These are phyloP conservation scores for Elsinoe arachidis DNA, from an alignment of 2,329 filamentous ascomycete genomes.

Conservation along the genomic window DNA sequence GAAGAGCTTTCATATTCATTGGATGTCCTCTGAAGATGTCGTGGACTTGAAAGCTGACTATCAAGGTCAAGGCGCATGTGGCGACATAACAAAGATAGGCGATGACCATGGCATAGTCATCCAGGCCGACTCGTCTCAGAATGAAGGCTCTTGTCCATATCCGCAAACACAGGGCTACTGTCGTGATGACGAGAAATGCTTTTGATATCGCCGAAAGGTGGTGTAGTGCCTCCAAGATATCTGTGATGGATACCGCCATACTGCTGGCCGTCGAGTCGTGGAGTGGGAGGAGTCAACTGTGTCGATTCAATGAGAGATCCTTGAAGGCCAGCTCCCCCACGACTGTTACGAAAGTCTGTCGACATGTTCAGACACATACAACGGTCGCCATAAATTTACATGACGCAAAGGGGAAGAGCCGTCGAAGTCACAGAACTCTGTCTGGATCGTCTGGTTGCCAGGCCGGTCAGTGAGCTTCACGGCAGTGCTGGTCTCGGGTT, in stretches of 20 bases:
- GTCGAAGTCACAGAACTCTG: too few relatives aligned
- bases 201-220: background rate
- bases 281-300: background rate
- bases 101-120: slow-evolving; percentile 4
- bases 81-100: slow-evolving; percentile 2
- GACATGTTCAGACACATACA: too few relatives aligned
- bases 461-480: too few relatives aligned
- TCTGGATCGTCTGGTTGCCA: too few relatives aligned
- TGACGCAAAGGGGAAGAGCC: too few relatives aligned
- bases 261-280: background rate
- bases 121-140: background rate
- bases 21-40: background rate
- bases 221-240: background rate
- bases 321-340: background rate
- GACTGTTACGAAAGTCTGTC: too few relatives aligned
- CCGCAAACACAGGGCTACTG: background rate
- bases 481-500: too few relatives aligned
- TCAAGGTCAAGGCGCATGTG: background rate
- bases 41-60: background rate
- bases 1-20: background rate
- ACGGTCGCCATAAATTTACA: too few relatives aligned
- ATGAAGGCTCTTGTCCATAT: slow-evolving; percentile 1
- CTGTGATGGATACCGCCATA: background rate
- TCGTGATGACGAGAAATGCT: slow-evolving; percentile 1
- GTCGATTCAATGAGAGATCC: background rate